Evolutionary conservation across 2,329 filamentous ascomycete species (phyloP).

Genomic region (Claviceps humidiphila): DNA sequence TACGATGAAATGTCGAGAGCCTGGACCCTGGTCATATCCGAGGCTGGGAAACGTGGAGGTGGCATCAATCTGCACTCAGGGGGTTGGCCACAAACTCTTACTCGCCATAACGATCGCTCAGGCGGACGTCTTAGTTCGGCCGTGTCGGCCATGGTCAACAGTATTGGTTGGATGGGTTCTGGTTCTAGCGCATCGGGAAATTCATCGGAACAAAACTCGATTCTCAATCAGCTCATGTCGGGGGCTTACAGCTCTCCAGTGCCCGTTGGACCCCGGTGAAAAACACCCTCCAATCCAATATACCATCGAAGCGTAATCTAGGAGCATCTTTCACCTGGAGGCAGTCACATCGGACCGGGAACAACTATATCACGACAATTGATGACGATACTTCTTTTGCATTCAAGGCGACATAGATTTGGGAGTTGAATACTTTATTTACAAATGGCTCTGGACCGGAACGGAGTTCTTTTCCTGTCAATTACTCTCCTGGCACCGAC

Average conservation of each 20-base stretch:
- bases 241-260: slow-evolving; percentile 48
- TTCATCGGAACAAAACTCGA: slow-evolving; percentile 37
- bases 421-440: slow-evolving; percentile 16
- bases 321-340: slow-evolving; percentile 3
- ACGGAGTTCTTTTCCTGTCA: slow-evolving; percentile 16
- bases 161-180: slow-evolving; percentile 64
- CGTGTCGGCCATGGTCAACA: slow-evolving; percentile 60
- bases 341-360: slow-evolving; percentile 11
- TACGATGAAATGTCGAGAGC: slow-evolving; percentile 94
- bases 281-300: neutral
- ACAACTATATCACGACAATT: slow-evolving; percentile 12
- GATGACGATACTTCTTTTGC: slow-evolving; percentile 20
- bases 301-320: neutral
- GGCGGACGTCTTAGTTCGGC: slow-evolving; percentile 70
- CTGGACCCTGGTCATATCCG: slow-evolving; percentile 82
- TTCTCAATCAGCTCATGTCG: slow-evolving; percentile 48
- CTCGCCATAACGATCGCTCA: slow-evolving; percentile 78
- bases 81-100: slow-evolving; percentile 80
- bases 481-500: neutral
- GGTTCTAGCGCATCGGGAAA: slow-evolving; percentile 14
- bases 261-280: slow-evolving; percentile 48
- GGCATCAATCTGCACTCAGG: slow-evolving; percentile 82
- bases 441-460: slow-evolving; percentile 16
- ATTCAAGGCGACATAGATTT: slow-evolving; percentile 25
- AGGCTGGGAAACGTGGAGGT: slow-evolving; percentile 80